A percentile compares a stretch with the other conserved stretches of the same genome.
These are phyloP conservation scores for Pelargonium citronellum DNA, from an alignment of 441 rosid genomes.

Conservation along the genomic window DNA sequence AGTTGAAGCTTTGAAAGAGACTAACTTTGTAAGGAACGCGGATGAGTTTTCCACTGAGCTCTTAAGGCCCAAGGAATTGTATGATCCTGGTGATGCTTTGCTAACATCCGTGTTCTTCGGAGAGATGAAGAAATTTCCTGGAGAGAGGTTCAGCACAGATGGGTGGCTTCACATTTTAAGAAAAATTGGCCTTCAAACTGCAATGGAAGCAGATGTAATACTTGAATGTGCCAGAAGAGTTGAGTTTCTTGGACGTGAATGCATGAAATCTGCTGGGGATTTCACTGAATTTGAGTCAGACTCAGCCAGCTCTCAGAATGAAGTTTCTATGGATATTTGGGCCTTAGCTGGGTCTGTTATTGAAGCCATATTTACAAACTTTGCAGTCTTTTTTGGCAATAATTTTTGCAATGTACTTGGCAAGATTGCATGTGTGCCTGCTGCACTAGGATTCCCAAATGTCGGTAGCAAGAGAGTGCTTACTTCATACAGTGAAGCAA, in stretches of 20 bases:
- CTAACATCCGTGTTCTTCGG: slow-evolving; percentile 80
- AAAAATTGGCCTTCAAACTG: slow-evolving; percentile 74
- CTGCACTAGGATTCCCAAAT: slow-evolving; percentile 82
- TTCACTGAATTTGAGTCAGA: slow-evolving; percentile 62
- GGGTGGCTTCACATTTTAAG: slow-evolving; percentile 87
- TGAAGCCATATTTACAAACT: slow-evolving; percentile 75
- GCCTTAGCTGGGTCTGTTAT: slow-evolving; percentile 83
- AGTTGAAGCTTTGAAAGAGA: slow-evolving; percentile 71
- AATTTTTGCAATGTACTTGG: slow-evolving; percentile 76
- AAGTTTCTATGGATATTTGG: slow-evolving; percentile 72
- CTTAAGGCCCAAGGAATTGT: slow-evolving; percentile 71
- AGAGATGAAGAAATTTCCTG: slow-evolving; percentile 86
- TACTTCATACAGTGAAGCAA: slow-evolving; percentile 74
- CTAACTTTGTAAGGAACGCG: slow-evolving; percentile 73
- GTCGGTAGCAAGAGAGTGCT: slow-evolving; percentile 77
- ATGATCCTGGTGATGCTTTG: slow-evolving; percentile 86
- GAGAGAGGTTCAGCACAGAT: slow-evolving; percentile 82
- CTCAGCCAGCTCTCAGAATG: slow-evolving; percentile 34
- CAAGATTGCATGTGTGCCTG: slow-evolving; percentile 79
- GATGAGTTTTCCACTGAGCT: slow-evolving; percentile 70
- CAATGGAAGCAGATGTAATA: slow-evolving; percentile 74
- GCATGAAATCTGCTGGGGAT: slow-evolving; percentile 42
- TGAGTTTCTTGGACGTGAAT: slow-evolving; percentile 66
- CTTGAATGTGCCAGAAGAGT: slow-evolving; percentile 91
- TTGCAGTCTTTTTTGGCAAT: slow-evolving; percentile 77